A percentile compares a stretch with the other conserved stretches of the same genome.
phyloP scores from a whole-genome alignment of 768 basidiomycete species.

The Pisolithus tinctorius region DNA sequence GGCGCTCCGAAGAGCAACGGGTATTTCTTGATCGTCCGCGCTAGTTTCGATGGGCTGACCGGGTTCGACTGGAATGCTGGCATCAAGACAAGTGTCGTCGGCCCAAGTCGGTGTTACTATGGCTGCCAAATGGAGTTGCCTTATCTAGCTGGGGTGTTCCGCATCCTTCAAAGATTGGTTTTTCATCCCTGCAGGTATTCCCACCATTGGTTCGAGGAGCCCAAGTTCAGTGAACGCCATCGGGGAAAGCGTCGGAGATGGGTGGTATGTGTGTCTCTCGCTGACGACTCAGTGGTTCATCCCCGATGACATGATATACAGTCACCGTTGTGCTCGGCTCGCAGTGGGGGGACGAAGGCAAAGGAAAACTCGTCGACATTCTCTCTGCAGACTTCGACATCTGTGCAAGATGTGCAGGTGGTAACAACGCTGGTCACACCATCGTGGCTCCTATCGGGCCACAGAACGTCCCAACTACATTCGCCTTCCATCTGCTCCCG shows the following conservation, averaged over 20 bases:
- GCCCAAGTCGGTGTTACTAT: not conserved
- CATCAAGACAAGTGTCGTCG: conserved; percentile 27
- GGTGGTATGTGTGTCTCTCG: conserved; percentile 11
- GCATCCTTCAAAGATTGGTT: not conserved
- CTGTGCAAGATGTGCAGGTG: conserved; percentile 95
- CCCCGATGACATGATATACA: conserved; percentile 11
- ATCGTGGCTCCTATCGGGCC: conserved; percentile 77
- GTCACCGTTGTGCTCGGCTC: conserved; percentile 77
- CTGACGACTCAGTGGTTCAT: conserved; percentile 3
- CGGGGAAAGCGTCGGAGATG: conserved; percentile 13
- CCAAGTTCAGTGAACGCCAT: not conserved
- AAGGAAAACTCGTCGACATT: conserved; percentile 96
- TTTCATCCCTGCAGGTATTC: conserved; percentile 6
- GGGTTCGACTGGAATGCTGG: conserved; percentile 46
- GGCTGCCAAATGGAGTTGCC: not conserved
- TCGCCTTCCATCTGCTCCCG: conserved; percentile 93
- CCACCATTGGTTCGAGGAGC: not conserved
- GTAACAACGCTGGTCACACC: conserved; percentile 98
- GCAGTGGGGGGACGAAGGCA: conserved; percentile 93
- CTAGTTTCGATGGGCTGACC: conserved; percentile 33
- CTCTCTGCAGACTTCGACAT: conserved; percentile 84
- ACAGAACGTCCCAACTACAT: conserved; percentile 70
- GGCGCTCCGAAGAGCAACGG: conserved; percentile 81
- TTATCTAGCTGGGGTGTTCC: not conserved
- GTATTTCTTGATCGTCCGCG: conserved; percentile 45